A percentile compares a stretch with the other conserved stretches of the same genome.
These are phyloP conservation scores for Pythium folliculosum DNA, from an alignment of 352 stramenopile genomes.

Conservation along the genomic window DNA sequence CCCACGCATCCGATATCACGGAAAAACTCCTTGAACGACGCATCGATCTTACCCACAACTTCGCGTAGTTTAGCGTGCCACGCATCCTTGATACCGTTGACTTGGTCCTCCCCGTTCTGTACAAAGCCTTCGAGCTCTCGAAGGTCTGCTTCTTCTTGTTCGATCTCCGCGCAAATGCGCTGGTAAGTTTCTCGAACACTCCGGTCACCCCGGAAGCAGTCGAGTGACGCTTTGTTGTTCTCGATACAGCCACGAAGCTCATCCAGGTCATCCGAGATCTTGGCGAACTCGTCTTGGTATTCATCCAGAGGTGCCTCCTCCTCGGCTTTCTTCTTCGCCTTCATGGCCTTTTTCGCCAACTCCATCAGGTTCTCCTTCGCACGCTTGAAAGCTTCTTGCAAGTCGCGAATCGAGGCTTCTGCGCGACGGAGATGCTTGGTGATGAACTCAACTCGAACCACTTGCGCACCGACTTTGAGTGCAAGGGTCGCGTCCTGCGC, in stretches of 20 bases:
- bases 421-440: constrained; percentile 59
- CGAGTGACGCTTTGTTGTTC: constrained; percentile 81
- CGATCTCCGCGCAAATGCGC: constrained; percentile 65
- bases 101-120: constrained; percentile 58
- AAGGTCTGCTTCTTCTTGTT: constrained; percentile 57
- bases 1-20: constrained; percentile 85
- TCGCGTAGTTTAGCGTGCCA: constrained; percentile 72
- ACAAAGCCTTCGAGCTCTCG: constrained; percentile 65
- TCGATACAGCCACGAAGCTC: constrained; percentile 77
- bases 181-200: constrained; percentile 77
- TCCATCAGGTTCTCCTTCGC: constrained; percentile 70
- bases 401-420: constrained; percentile 46
- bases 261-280: constrained; percentile 75
- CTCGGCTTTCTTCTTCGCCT: constrained; percentile 67
- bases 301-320: constrained; percentile 63
- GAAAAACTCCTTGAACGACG: constrained; percentile 85
- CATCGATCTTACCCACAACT: constrained; percentile 79
- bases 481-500: constrained; percentile 56
- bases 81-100: constrained; percentile 75
- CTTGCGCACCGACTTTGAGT: constrained; percentile 57
- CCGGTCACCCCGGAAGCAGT: constrained; percentile 80
- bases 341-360: constrained; percentile 63
- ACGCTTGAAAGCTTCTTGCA: constrained; percentile 59
- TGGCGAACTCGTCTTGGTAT: constrained; percentile 61
- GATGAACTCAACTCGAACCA: constrained; percentile 71